Percentiles rank a stretch among this genome's conserved stretches.
Evolutionary conservation across 2,329 filamentous ascomycete species (phyloP).

Genomic region (Purpureocillium lavendulum): DNA sequence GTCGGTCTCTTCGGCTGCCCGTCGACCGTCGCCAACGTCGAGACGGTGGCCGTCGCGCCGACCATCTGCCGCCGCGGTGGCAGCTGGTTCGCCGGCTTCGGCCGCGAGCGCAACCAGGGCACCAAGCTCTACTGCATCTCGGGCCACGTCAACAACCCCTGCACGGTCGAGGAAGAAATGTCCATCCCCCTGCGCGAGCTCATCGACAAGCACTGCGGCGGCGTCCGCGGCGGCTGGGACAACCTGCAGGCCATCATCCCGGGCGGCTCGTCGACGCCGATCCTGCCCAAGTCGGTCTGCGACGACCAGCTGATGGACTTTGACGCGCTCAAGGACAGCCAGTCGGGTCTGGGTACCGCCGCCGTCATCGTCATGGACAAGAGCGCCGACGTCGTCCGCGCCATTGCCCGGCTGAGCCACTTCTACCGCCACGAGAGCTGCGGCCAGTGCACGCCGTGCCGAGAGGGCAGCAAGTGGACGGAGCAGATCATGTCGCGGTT

Average conservation of each 20-base stretch:
- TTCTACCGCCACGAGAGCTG: constrained; percentile 99
- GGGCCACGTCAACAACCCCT: constrained; percentile 97
- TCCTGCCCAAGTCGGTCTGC: constrained; percentile 82
- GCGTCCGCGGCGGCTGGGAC: constrained; percentile 94
- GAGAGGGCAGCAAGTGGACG: constrained; percentile 98
- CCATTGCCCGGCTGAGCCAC: constrained; percentile 84
- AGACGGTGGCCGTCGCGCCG: constrained; percentile 90
- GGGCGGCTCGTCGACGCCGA: constrained; percentile 91
- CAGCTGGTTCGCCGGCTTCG: constrained; percentile 88
- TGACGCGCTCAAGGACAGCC: constrained; percentile 93
- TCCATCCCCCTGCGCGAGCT: constrained; percentile 92
- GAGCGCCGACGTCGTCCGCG: constrained; percentile 89
- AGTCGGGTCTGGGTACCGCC: constrained; percentile 93
- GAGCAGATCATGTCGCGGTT: constrained; percentile 98
- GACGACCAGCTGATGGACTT: constrained; percentile 99
- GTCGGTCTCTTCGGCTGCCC: constrained; percentile 98
- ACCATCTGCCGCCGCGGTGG: constrained; percentile 92
- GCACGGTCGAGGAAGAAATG: constrained; percentile 99
- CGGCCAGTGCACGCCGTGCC: constrained; percentile 98
- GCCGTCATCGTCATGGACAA: constrained; percentile 99
- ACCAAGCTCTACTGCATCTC: constrained; percentile 99
- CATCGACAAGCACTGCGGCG: constrained; percentile 97
- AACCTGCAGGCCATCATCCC: constrained; percentile 94
- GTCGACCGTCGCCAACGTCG: constrained; percentile 95
- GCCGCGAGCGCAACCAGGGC: constrained; percentile 90